Evolutionary conservation across 257 asterid species (phyloP).

Genomic region (Nicotiana undulata): DNA sequence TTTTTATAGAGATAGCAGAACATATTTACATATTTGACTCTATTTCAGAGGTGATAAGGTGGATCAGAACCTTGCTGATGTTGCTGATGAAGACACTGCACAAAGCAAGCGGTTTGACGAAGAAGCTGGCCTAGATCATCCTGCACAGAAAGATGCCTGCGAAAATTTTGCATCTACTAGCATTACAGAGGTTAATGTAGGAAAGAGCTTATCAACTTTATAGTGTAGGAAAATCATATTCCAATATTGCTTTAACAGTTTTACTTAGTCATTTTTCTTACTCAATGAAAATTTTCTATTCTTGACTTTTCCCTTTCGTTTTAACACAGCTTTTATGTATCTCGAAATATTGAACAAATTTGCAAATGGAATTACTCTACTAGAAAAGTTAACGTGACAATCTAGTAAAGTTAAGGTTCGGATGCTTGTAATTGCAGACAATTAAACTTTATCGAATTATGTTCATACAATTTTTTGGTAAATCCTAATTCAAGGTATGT

Average conservation of each 20-base stretch:
- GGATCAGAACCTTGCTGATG: slow-evolving; percentile 28
- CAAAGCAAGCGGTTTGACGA: slow-evolving; percentile 46
- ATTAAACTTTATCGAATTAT: neutral
- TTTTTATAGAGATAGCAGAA: neutral
- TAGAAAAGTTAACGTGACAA: neutral
- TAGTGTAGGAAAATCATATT: neutral
- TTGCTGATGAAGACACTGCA: slow-evolving; percentile 39
- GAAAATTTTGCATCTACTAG: slow-evolving; percentile 30
- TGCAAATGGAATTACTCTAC: neutral
- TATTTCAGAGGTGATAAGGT: slow-evolving; percentile 46
- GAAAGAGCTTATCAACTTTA: neutral
- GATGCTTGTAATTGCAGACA: neutral
- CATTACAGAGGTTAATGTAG: slow-evolving; percentile 4
- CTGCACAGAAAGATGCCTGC: slow-evolving; percentile 11
- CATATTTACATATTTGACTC: neutral
- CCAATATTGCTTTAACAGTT: neutral
- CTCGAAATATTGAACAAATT: neutral
- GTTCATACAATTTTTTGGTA: too few species aligned
- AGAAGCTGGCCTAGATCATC: slow-evolving; percentile 28
- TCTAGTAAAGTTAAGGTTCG: neutral
- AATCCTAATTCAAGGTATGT: neutral
- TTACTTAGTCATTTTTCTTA: neutral
- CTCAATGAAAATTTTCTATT: neutral
- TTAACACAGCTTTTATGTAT: neutral
- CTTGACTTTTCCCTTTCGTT: neutral